Base-by-base conservation (phyloP, 805 yeast species). In the Lipomyces orientalis region DNA sequence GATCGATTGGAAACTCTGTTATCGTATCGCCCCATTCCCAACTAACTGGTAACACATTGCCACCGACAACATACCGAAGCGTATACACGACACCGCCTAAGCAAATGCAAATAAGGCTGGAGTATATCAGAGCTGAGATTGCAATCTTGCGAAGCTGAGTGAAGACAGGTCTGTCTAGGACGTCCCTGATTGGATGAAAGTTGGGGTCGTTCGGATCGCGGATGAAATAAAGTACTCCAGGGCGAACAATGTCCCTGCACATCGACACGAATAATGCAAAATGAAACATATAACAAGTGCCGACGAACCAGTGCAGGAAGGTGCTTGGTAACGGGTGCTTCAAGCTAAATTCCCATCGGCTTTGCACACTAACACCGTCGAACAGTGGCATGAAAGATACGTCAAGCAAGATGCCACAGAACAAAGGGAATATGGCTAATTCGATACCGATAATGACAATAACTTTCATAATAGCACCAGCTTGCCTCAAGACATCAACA, bases 141-240 rank as follows among this genome's bases (percentile, higher is more conserved):
- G 83, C 82, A 37, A 93, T 88, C 70, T 97, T 83, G 35, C 89
- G 86, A 29, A 93, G 69, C 76, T 95, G 98, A 58, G 89, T 80
- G 8, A 78, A 70, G 74, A 94, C 84, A 0, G 97, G 90, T 71
- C 90, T 87, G 66, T 90, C 89, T 62, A 95, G 78, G 0, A 97
- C 95, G 76, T 93, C 97, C 71, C 92, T 94, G 54, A 94, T 84
- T 12, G 95, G 85, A 71, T 94, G 87, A 58, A 92, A 88, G 73
- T 91, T 90, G 52, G 97, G 97, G 76, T 95, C 98, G 73, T 93
- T 97, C 4, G 97, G 97, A 29, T 97, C 92, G 73, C 97, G 85
- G 68, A 95, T 90, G 80, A 95, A 95, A 77, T 87, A 95, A 58
- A 95, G 81, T 8, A 91, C 97, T 12, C 99, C 99, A 0, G 90